phyloP scores from a whole-genome alignment of 164 flowering plant species.

The Magnolia changhungtana region DNA sequence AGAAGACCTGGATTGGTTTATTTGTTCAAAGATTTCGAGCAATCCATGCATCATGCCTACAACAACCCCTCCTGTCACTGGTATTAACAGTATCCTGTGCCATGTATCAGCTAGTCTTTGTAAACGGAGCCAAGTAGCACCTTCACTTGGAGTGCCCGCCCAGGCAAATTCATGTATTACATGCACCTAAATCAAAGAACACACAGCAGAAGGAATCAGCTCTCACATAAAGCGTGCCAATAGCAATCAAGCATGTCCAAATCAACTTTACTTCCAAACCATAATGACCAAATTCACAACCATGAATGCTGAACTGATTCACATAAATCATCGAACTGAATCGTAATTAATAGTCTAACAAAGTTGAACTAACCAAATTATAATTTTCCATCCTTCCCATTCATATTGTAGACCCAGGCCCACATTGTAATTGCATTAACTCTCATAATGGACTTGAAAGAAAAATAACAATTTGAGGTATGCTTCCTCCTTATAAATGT shows the following conservation, averaged over 20 bases:
- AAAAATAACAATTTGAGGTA: too few species aligned
- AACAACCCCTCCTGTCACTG: constrained; percentile 95
- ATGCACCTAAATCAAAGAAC: constrained; percentile 59
- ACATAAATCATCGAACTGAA: too few species aligned
- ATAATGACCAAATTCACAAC: too few species aligned
- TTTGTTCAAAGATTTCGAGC: constrained; percentile 84
- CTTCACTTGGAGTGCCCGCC: constrained; percentile 99
- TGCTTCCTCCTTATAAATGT: too few species aligned
- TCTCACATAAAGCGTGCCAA: not conserved
- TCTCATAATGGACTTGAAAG: too few species aligned
- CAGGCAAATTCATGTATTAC: constrained; percentile 96
- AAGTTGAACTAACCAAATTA: too few species aligned
- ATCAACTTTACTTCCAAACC: too few species aligned
- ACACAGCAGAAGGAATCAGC: not conserved
- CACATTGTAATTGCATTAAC: too few species aligned
- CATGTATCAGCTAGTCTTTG: constrained; percentile 94
- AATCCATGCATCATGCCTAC: constrained; percentile 99
- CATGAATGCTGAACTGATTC: too few species aligned
- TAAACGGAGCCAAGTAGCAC: constrained; percentile 98
- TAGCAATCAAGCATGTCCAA: not conserved
- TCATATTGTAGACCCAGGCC: too few species aligned
- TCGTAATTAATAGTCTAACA: too few species aligned
- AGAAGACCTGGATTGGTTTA: constrained; percentile 64
- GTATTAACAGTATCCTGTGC: constrained; percentile 93
- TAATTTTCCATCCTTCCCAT: too few species aligned